Evolutionary conservation across 805 yeast species (phyloP), one percentile per base, ranked within the genome.

Genomic region (Cyberlindnera maritima): DNA sequence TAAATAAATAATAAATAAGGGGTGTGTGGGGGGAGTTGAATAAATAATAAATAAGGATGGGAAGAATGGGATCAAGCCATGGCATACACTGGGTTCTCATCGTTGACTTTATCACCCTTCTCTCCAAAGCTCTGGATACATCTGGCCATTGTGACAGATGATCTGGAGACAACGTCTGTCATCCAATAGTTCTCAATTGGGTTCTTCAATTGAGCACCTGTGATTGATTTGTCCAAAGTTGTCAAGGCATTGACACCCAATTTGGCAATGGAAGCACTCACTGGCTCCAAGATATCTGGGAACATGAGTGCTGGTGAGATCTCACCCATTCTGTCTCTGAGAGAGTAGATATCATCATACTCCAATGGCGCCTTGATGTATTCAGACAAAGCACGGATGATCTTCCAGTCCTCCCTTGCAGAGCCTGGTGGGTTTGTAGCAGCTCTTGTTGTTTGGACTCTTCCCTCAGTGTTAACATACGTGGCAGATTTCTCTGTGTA

Each of bases 361-460:
- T 91, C 91, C 59, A 88, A 75, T 2, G 84, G 70, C 33, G 75
- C 77, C 43, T 81, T 83, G 54, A 88, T 68, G 64, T 84, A 86
- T 67, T 88, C 96, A 46, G 88, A 80, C 49, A 86, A 75, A 2
- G 96, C 96, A 69, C 91, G 80, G 57, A 88, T 66, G 53, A 88
- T 85, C 71, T 83, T 83, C 96, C 96, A 88, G 69, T 88, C 96
- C 68, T 88, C 96, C 66, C 96, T 83, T 38, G 96, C 94, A 41
- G 78, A 85, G 25, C 94, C 96, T 39, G 96, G 96, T 8, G 94
- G 84, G 52, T 83, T 86, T 25, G 88, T 82, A 36, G 96, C 94
- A 37, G 96, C 96, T 54, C 92, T 78, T 3, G 96, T 85, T 48
- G 75, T 67, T 72, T 88, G 96, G 12, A 88, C 81, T 65, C 96